Percentiles rank a stretch among this genome's conserved stretches.
Conservation (phyloP, 176 grass and related monocot genomes). For the Avena insularis region DNA sequence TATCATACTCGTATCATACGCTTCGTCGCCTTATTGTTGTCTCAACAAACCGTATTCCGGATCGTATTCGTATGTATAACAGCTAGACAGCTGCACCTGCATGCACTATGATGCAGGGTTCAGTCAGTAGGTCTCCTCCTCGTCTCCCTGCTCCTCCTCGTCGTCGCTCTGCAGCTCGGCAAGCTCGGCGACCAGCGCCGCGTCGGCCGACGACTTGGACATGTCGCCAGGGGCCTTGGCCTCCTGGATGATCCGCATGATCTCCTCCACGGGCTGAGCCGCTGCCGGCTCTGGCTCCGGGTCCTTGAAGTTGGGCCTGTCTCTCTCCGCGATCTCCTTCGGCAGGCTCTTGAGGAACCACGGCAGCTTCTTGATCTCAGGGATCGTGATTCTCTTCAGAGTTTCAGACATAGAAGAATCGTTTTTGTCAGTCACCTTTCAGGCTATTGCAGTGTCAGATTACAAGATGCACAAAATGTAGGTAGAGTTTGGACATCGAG, state of each 20-base stretch:
- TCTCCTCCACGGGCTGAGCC: conserved; percentile 71
- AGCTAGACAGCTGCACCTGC: not conserved
- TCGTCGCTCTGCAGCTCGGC: conserved; percentile 57
- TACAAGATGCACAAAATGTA: not conserved
- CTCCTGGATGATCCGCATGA: conserved; percentile 83
- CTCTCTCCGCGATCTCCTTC: conserved; percentile 71
- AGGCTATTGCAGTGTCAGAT: not conserved
- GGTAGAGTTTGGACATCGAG: not conserved
- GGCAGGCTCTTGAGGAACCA: conserved; percentile 93
- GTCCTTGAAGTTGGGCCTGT: conserved; percentile 61
- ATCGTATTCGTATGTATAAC: conserved; percentile 3
- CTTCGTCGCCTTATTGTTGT: not conserved
- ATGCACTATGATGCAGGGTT: not conserved
- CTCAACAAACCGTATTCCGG: not conserved
- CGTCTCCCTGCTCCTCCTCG: conserved; percentile 54
- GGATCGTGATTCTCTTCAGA: conserved; percentile 82
- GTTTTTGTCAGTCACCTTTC: not conserved
- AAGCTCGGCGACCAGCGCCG: conserved; percentile 54
- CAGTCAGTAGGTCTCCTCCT: conserved; percentile 45
- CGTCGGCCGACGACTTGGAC: conserved; percentile 40
- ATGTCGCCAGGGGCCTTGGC: conserved; percentile 64
- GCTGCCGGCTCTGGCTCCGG: not conserved
- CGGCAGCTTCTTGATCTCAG: conserved; percentile 88
- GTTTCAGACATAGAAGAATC: conserved; percentile 6
- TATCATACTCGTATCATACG: not conserved